Conservation (phyloP, 2,329 filamentous ascomycete species). For the Monosporascus sp. region DNA sequence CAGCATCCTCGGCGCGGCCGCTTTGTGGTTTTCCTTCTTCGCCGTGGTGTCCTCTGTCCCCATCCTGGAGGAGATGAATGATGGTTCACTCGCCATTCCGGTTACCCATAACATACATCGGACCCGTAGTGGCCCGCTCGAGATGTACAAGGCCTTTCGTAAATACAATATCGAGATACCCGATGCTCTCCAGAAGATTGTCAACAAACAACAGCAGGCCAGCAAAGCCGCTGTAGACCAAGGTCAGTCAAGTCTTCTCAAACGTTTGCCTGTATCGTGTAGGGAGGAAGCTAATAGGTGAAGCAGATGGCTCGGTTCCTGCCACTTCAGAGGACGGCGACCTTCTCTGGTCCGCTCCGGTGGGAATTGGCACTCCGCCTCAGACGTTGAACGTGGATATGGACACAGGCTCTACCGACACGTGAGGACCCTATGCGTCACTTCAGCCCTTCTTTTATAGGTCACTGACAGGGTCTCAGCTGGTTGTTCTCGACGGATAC, state of each 20-base stretch:
- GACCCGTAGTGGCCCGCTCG: slow-evolving; percentile 23
- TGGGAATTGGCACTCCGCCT: slow-evolving; percentile 43
- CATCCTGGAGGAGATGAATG: neutral
- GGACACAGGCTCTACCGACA: slow-evolving; percentile 51
- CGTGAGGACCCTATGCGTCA: slow-evolving; percentile 48
- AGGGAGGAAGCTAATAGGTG: slow-evolving; percentile 10
- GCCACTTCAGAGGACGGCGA: slow-evolving; percentile 36
- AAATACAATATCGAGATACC: slow-evolving; percentile 29
- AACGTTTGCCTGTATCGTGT: neutral
- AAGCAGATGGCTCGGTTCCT: slow-evolving; percentile 28
- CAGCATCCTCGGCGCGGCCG: slow-evolving; percentile 12
- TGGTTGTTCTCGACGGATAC: slow-evolving; percentile 52
- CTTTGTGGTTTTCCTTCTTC: slow-evolving; percentile 15
- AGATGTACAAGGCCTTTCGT: slow-evolving; percentile 25
- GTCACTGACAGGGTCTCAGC: slow-evolving; percentile 24
- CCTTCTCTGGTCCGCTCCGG: slow-evolving; percentile 38
- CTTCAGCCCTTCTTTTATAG: slow-evolving; percentile 6
- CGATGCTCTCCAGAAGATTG: slow-evolving; percentile 19
- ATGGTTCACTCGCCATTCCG: slow-evolving; percentile 20
- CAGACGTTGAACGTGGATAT: slow-evolving; percentile 45
- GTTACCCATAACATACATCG: slow-evolving; percentile 18
- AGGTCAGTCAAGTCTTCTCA: slow-evolving; percentile 5
- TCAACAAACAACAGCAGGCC: slow-evolving; percentile 18
- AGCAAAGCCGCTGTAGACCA: slow-evolving; percentile 11
- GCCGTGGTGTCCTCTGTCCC: slow-evolving; percentile 10